Evolutionary conservation across 202 grass and related monocot genomes (phyloP).

Genomic region (Bolboschoenoplectus hybrid): DNA sequence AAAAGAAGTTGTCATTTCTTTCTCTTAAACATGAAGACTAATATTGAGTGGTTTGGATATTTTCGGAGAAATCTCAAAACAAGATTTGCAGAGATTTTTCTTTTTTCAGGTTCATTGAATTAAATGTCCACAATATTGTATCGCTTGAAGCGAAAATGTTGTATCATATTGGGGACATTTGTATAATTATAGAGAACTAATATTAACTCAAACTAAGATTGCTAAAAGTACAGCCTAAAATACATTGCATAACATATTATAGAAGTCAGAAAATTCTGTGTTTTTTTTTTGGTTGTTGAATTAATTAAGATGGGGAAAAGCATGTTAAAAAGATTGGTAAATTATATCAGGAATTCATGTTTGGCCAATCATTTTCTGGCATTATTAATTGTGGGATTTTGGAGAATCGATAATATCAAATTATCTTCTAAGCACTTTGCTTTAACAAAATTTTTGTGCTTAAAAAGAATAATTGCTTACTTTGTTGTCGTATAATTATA

Average conservation of each 20-base stretch:
- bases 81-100: background rate
- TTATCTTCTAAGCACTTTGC: background rate
- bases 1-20: background rate
- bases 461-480: background rate
- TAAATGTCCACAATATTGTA: background rate
- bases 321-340: background rate
- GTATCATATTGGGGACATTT: background rate
- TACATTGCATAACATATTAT: too few relatives aligned
- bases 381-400: background rate
- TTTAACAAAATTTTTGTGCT: background rate
- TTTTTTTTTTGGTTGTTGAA: background rate
- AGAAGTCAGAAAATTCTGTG: background rate
- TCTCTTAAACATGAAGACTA: background rate
- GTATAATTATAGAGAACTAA: background rate
- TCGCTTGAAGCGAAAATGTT: background rate
- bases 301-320: background rate
- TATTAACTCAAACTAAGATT: background rate
- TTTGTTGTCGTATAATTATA: background rate
- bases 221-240: background rate
- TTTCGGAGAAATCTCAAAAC: background rate
- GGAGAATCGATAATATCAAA: background rate
- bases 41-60: background rate
- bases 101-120: background rate
- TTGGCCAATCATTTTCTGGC: background rate
- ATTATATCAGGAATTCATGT: background rate